These are phyloP conservation scores for Dichomitus squalens DNA, from an alignment of 1,284 basidiomycete genomes.

Conservation along the genomic window DNA sequence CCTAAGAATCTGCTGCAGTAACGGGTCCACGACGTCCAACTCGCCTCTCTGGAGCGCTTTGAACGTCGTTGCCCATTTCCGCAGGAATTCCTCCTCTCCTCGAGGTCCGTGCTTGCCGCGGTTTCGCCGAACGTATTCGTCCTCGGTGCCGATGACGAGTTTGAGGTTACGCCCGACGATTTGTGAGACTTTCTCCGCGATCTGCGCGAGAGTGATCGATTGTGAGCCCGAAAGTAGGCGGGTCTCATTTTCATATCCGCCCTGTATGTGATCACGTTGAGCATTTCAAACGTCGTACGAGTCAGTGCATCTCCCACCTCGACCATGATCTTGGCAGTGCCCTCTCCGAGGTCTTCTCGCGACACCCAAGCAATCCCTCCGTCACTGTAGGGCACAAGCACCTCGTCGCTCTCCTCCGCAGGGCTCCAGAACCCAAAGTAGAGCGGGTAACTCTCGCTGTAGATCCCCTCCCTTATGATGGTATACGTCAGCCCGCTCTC, in stretches of 20 bases:
- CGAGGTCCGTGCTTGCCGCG: conserved; percentile 18
- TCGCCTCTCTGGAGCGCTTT: conserved; percentile 32
- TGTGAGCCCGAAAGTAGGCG: conserved; percentile 32
- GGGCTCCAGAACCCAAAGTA: conserved; percentile 37
- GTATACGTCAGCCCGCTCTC: conserved; percentile 39
- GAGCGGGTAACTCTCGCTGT: conserved; percentile 40
- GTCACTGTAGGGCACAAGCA: conserved; percentile 31
- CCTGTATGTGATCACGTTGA: conserved; percentile 14
- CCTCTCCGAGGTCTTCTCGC: conserved; percentile 37
- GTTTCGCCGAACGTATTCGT: conserved; percentile 32
- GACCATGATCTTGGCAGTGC: conserved; percentile 35
- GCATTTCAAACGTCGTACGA: background rate
- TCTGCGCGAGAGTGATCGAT: conserved; percentile 28
- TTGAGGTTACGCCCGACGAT: conserved; percentile 26
- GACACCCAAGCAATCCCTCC: conserved; percentile 37
- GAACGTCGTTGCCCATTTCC: conserved; percentile 36
- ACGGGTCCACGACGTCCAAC: conserved; percentile 31
- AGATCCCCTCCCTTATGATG: conserved; percentile 42
- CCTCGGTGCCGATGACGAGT: conserved; percentile 29
- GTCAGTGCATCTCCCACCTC: conserved; percentile 13
- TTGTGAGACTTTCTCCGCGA: conserved; percentile 26
- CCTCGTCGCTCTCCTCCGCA: conserved; percentile 24
- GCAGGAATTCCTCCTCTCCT: conserved; percentile 31
- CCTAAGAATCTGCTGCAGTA: conserved; percentile 30
- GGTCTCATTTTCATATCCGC: conserved; percentile 32